These are phyloP conservation scores for Clavaria fumosa DNA, from an alignment of 768 basidiomycete species.

Conservation along the genomic window DNA sequence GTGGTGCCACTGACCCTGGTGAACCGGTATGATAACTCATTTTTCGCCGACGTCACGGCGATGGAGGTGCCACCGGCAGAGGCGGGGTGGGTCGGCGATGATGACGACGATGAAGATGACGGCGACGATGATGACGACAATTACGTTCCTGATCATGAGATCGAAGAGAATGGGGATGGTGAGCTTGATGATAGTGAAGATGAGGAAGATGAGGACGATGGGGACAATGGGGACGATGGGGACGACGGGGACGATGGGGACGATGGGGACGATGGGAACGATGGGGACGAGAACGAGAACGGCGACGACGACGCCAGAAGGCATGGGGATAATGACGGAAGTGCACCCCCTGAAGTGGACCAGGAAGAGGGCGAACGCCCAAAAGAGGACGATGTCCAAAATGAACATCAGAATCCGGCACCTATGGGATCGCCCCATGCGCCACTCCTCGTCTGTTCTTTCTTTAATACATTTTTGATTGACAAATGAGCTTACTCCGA, in stretches of 20 bases:
- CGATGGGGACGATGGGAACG: conserved; percentile 9
- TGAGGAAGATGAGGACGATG: conserved; percentile 14
- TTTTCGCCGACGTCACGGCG: conserved; percentile 30
- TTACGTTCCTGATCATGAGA: neutral
- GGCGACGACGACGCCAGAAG: conserved; percentile 6
- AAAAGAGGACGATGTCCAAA: too few relatives aligned
- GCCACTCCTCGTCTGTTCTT: too few relatives aligned
- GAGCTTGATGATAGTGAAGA: conserved; percentile 1
- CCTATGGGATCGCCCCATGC: too few relatives aligned
- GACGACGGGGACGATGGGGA: conserved; percentile 9
- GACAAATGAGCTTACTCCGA: too few relatives aligned
- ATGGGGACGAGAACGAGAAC: conserved; percentile 6
- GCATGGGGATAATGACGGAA: conserved; percentile 1
- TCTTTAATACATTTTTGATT: too few relatives aligned
- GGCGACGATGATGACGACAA: conserved; percentile 24
- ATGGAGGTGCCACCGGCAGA: conserved; percentile 9
- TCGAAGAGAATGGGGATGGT: neutral
- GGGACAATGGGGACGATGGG: conserved; percentile 14
- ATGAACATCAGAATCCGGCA: too few relatives aligned
- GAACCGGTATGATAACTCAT: conserved; percentile 52
- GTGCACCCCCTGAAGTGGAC: neutral
- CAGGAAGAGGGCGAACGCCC: too few relatives aligned
- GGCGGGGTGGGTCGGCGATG: conserved; percentile 28
- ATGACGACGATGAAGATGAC: conserved; percentile 28
- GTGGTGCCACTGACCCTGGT: conserved; percentile 54